phyloP scores from a whole-genome alignment of 1,284 basidiomycete species.

The Ceraceosorus guamensis region DNA sequence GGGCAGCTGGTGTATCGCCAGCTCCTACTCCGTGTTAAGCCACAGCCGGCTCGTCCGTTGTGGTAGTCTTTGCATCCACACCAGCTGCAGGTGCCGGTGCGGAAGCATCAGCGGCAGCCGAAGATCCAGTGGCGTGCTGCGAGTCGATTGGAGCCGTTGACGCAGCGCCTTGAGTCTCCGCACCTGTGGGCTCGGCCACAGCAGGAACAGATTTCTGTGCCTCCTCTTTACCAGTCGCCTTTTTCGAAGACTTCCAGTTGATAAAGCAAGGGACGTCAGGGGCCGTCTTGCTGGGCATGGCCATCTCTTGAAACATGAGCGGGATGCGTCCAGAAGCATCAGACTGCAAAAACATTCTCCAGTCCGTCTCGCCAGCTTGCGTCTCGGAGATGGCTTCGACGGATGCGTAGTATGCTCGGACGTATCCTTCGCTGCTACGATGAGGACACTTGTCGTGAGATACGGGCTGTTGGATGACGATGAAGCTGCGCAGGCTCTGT shows the following conservation, averaged over 20 bases:
- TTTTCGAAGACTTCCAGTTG: conserved; percentile 20
- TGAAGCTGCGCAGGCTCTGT: conserved; percentile 21
- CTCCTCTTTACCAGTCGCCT: too few relatives aligned
- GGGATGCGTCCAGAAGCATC: conserved; percentile 36
- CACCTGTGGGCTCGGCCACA: too few relatives aligned
- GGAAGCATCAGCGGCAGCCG: too few relatives aligned
- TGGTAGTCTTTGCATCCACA: too few relatives aligned
- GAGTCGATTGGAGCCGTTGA: too few relatives aligned
- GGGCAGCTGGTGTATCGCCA: too few relatives aligned
- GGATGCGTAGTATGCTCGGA: conserved; percentile 34
- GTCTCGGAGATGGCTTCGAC: conserved; percentile 29
- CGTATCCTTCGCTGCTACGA: conserved; percentile 12
- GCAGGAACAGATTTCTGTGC: too few relatives aligned
- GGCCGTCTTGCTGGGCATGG: conserved; percentile 33
- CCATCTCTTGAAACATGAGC: conserved; percentile 28
- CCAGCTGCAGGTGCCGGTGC: too few relatives aligned
- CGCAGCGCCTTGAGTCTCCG: too few relatives aligned
- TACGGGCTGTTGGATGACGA: conserved; percentile 33
- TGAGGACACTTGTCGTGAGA: conserved; percentile 18
- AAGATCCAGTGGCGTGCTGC: too few relatives aligned
- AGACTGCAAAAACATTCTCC: conserved; percentile 30
- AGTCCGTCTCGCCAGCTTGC: background rate
- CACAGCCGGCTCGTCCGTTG: too few relatives aligned
- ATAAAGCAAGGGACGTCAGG: conserved; percentile 40
- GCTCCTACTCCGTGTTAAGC: too few relatives aligned